Percentiles rank a stretch among this genome's conserved stretches.
phyloP scores from a whole-genome alignment of 1,139 yeast genomes.

The Blastobotrys aristatus region DNA sequence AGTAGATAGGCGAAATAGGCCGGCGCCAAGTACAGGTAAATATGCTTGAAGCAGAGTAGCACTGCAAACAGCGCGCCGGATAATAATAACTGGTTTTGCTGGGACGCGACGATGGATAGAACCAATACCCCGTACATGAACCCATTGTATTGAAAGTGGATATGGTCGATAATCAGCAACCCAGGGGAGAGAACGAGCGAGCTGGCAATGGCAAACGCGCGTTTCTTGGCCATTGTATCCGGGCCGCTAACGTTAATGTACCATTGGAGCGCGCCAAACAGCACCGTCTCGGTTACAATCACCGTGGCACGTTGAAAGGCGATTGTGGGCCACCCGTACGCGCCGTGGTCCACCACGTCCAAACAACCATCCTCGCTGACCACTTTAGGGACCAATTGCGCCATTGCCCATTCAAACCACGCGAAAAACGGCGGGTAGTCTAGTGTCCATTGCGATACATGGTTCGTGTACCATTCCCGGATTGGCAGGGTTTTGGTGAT shows the following conservation, averaged over 20 bases:
- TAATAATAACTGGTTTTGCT: conserved; percentile 49
- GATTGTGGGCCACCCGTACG: conserved; percentile 71
- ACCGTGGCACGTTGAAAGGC: conserved; percentile 81
- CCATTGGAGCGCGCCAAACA: conserved; percentile 68
- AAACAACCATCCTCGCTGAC: conserved; percentile 74
- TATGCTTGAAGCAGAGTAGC: conserved; percentile 88
- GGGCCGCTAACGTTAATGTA: conserved; percentile 50
- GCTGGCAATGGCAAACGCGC: conserved; percentile 73
- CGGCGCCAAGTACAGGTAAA: conserved; percentile 88
- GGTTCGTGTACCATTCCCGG: conserved; percentile 74
- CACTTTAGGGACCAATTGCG: conserved; percentile 61
- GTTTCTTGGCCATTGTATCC: conserved; percentile 27
- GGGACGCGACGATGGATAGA: conserved; percentile 67
- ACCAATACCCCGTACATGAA: conserved; percentile 83
- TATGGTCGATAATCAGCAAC: conserved; percentile 78
- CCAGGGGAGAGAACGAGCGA: conserved; percentile 89
- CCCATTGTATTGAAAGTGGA: conserved; percentile 93
- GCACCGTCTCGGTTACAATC: conserved; percentile 64
- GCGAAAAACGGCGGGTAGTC: conserved; percentile 99
- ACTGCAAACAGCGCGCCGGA: conserved; percentile 73
- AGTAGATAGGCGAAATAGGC: conserved; percentile 80
- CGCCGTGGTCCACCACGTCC: conserved; percentile 59
- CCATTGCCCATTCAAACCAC: conserved; percentile 77
- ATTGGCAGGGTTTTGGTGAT: conserved; percentile 77
- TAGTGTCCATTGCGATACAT: conserved; percentile 88